These are phyloP conservation scores for Aspergillus panamensis DNA, from an alignment of 495 filamentous ascomycete species.

Conservation along the genomic window DNA sequence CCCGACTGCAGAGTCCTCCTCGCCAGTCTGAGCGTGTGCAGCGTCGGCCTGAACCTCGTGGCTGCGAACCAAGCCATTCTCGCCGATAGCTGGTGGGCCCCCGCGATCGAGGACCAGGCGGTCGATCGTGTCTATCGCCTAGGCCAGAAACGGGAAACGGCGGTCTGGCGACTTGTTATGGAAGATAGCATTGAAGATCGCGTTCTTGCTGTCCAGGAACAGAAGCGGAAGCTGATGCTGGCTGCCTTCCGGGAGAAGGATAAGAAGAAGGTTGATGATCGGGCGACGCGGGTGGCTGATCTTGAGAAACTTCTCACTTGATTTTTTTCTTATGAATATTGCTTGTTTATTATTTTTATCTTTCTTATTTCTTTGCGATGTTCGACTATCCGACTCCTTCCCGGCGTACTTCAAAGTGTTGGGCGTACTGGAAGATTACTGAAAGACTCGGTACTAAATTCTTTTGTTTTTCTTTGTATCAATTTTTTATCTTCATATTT, in stretches of 20 bases:
- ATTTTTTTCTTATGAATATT: neutral
- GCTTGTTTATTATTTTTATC: slow-evolving; percentile 5
- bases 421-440: too few relatives aligned
- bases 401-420: too few relatives aligned
- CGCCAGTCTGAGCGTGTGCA: slow-evolving; percentile 76
- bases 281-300: slow-evolving; percentile 53
- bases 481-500: too few relatives aligned
- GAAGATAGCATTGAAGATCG: slow-evolving; percentile 82
- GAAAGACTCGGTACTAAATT: too few relatives aligned
- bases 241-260: slow-evolving; percentile 68
- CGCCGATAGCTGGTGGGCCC: slow-evolving; percentile 88
- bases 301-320: slow-evolving; percentile 52
- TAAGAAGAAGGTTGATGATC: slow-evolving; percentile 48
- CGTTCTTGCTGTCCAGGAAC: slow-evolving; percentile 74
- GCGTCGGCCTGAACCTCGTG: slow-evolving; percentile 85
- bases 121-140: slow-evolving; percentile 87
- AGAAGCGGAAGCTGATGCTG: slow-evolving; percentile 75
- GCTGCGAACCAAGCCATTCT: slow-evolving; percentile 85
- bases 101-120: slow-evolving; percentile 91
- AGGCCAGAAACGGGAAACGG: slow-evolving; percentile 74
- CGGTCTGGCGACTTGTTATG: slow-evolving; percentile 79
- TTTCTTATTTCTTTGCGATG: slow-evolving; percentile 3
- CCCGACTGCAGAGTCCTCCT: slow-evolving; percentile 74
- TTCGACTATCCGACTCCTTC: too few relatives aligned
- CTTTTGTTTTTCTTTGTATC: too few relatives aligned